Evolutionary conservation across 2,329 filamentous ascomycete genomes (phyloP).

Genomic region (Pyricularia grisea): DNA sequence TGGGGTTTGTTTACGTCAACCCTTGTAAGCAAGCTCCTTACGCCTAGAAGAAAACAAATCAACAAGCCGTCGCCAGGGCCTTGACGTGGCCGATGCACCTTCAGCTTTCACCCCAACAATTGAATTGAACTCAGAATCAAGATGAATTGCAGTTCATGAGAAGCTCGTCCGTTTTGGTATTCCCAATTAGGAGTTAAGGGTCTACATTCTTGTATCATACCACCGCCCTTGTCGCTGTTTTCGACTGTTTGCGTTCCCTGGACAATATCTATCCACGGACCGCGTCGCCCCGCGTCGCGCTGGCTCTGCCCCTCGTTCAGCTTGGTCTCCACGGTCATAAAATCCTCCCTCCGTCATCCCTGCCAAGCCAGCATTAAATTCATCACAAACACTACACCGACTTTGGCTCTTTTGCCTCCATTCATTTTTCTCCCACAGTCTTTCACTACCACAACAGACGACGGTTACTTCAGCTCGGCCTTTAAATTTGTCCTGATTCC

Average conservation of each 20-base stretch:
- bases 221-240: not conserved
- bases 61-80: not conserved
- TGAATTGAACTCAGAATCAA: not conserved
- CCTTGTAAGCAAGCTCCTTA: not conserved
- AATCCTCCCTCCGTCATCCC: not conserved
- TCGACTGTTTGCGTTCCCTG: not conserved
- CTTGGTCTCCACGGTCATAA: not conserved
- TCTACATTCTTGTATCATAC: not conserved
- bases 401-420: not conserved
- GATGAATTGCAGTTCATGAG: not conserved
- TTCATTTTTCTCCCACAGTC: not conserved
- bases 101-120: not conserved
- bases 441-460: not conserved
- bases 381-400: not conserved
- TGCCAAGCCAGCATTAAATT: slow-evolving; percentile 1
- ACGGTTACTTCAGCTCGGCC: not conserved
- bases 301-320: slow-evolving; percentile 1
- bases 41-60: not conserved
- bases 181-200: not conserved
- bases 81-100: not conserved
- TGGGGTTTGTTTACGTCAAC: not conserved
- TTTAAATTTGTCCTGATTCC: not conserved
- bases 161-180: not conserved
- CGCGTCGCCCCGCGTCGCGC: not conserved
- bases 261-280: not conserved